A percentile compares a stretch with the other conserved stretches of the same genome.
phyloP scores from a whole-genome alignment of 148 eudicot genomes.

The Nyssa sinensis region DNA sequence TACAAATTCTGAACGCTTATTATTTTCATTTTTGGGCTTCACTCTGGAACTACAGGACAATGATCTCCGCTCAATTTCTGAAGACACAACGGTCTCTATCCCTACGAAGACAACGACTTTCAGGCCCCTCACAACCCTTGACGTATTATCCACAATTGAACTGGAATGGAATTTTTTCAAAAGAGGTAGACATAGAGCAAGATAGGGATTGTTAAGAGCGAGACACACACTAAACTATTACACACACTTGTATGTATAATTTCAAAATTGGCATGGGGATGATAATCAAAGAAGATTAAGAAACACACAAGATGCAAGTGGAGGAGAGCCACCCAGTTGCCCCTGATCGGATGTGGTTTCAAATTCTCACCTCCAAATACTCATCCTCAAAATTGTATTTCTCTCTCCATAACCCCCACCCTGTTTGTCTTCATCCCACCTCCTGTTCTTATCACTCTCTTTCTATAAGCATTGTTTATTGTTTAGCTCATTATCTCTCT shows the following conservation, averaged over 20 bases:
- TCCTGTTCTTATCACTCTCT: not conserved
- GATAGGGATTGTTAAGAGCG: not conserved
- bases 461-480: not conserved
- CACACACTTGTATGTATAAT: not conserved
- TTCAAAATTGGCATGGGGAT: slow-evolving; percentile 8
- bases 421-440: slow-evolving; percentile 26
- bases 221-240: not conserved
- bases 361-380: slow-evolving; percentile 62
- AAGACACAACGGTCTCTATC: not conserved
- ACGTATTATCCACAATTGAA: not conserved
- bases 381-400: slow-evolving; percentile 19
- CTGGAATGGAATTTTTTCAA: not conserved
- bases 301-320: slow-evolving; percentile 68
- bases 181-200: not conserved
- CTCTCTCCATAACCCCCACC: slow-evolving; percentile 12
- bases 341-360: slow-evolving; percentile 39
- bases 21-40: no score
- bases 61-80: not conserved
- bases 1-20: no score
- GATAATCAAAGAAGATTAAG: slow-evolving; percentile 40
- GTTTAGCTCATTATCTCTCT: slow-evolving; percentile 14
- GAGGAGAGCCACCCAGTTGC: slow-evolving; percentile 39
- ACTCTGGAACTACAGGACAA: no score
- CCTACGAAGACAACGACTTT: not conserved
- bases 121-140: not conserved